Conservation (phyloP, 1,284 basidiomycete genomes). For the Malassezia caprae region DNA sequence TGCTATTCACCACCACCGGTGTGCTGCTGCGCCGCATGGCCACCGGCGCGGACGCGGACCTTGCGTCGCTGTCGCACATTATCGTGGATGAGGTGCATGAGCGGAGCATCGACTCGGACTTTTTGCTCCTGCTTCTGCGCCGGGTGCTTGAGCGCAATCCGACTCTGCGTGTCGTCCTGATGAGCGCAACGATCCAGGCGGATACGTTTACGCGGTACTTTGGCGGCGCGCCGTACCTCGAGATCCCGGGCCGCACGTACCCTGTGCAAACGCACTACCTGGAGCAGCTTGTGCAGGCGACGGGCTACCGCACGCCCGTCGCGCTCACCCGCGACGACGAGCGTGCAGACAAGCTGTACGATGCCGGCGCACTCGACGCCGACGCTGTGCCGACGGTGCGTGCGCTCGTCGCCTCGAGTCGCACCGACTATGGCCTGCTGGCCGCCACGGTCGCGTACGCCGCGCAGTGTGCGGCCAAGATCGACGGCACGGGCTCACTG, state of each 20-base stretch:
- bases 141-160: slow-evolving; percentile 64
- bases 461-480: slow-evolving; percentile 53
- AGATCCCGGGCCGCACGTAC: slow-evolving; percentile 61
- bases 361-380: slow-evolving; percentile 44
- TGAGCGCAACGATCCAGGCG: slow-evolving; percentile 40
- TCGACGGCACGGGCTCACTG: slow-evolving; percentile 51
- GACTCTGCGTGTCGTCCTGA: slow-evolving; percentile 63
- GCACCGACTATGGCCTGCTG: slow-evolving; percentile 70
- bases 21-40: slow-evolving; percentile 67
- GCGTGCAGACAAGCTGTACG: slow-evolving; percentile 39
- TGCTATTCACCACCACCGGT: slow-evolving; percentile 87
- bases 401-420: slow-evolving; percentile 57
- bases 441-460: slow-evolving; percentile 55
- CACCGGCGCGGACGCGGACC: slow-evolving; percentile 60
- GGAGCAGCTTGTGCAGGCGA: slow-evolving; percentile 32
- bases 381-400: slow-evolving; percentile 57
- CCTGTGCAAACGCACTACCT: slow-evolving; percentile 43
- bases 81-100: slow-evolving; percentile 91
- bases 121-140: slow-evolving; percentile 71
- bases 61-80: slow-evolving; percentile 68
- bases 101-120: slow-evolving; percentile 78
- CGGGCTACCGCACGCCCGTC: slow-evolving; percentile 13
- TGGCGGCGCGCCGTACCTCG: slow-evolving; percentile 63
- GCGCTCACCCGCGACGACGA: slow-evolving; percentile 51
- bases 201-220: slow-evolving; percentile 31